These are phyloP conservation scores for Capillidium heterosporum DNA, from an alignment of 371 early-diverging fungal genomes.

Conservation along the genomic window DNA sequence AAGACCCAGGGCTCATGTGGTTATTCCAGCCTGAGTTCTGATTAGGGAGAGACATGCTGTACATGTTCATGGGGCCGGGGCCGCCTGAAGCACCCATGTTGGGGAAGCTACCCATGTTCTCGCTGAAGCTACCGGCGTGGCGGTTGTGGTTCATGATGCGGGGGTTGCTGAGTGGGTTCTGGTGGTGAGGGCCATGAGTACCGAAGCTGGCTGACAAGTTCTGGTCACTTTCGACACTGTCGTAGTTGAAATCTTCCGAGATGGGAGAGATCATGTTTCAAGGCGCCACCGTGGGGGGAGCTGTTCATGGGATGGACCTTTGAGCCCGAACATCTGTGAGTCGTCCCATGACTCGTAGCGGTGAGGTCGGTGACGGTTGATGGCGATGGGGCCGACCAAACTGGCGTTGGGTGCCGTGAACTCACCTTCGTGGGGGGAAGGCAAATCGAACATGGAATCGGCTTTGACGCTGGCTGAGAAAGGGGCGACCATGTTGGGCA, in stretches of 20 bases:
- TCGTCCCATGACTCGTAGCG: not conserved
- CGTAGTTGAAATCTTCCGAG: conserved; percentile 3
- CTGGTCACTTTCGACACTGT: not conserved
- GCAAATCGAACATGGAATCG: not conserved
- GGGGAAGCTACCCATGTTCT: not conserved
- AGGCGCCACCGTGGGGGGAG: conserved; percentile 3
- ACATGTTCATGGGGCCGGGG: not conserved
- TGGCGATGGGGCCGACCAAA: not conserved
- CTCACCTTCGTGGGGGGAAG: not conserved
- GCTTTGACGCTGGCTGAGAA: not conserved
- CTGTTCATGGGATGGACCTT: not conserved
- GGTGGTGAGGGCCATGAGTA: not conserved
- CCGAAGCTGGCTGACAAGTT: conserved; percentile 1
- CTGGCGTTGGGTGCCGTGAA: not conserved
- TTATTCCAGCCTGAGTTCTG: conserved; percentile 1
- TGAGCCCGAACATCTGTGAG: not conserved
- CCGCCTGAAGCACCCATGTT: not conserved
- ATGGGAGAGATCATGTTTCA: conserved; percentile 2
- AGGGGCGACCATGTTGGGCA: conserved; percentile 2
- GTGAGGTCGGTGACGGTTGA: not conserved
- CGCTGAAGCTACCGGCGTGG: not conserved
- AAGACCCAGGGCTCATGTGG: not conserved
- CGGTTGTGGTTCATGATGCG: not conserved
- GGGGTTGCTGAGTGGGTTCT: not conserved
- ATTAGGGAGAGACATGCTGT: conserved; percentile 2